These are phyloP conservation scores for Actinomortierella wolfii DNA, from an alignment of 371 early-diverging fungal genomes.

Conservation along the genomic window DNA sequence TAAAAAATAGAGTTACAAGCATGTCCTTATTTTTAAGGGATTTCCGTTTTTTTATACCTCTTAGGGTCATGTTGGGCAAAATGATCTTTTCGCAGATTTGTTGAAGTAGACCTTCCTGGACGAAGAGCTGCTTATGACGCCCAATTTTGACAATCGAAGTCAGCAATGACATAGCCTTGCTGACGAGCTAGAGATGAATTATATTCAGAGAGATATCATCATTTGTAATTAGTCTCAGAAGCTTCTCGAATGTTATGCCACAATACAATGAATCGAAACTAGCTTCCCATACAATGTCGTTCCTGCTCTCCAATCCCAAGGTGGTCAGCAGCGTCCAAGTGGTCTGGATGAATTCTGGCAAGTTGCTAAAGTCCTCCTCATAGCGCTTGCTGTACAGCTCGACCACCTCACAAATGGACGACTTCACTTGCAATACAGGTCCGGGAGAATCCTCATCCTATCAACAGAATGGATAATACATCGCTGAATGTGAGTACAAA, in stretches of 20 bases:
- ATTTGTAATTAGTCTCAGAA: not conserved
- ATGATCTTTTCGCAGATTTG: conserved; percentile 90
- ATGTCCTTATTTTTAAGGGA: not conserved
- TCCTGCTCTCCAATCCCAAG: conserved; percentile 70
- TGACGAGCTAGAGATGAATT: conserved; percentile 65
- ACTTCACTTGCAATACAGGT: conserved; percentile 84
- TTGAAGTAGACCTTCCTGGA: conserved; percentile 66
- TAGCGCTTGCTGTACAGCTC: conserved; percentile 89
- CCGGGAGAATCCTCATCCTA: conserved; percentile 89
- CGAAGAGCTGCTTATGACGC: conserved; percentile 74
- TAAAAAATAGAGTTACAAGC: conserved; percentile 1
- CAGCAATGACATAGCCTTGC: conserved; percentile 87
- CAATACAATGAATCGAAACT: too few relatives aligned
- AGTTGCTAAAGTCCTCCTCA: conserved; percentile 82
- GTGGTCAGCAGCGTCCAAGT: conserved; percentile 86
- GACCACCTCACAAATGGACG: conserved; percentile 88
- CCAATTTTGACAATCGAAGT: conserved; percentile 85
- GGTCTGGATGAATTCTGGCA: conserved; percentile 82
- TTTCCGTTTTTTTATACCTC: conserved; percentile 53
- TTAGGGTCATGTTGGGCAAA: conserved; percentile 89
- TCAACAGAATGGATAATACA: not conserved
- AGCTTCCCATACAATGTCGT: conserved; percentile 69
- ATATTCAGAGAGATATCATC: too few relatives aligned
- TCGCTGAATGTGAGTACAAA: not conserved
- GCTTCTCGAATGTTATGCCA: not conserved